Percentiles rank a stretch among this genome's conserved stretches.
Conservation (phyloP, 148 eudicot genomes). For the Chenopodium quinoa region DNA sequence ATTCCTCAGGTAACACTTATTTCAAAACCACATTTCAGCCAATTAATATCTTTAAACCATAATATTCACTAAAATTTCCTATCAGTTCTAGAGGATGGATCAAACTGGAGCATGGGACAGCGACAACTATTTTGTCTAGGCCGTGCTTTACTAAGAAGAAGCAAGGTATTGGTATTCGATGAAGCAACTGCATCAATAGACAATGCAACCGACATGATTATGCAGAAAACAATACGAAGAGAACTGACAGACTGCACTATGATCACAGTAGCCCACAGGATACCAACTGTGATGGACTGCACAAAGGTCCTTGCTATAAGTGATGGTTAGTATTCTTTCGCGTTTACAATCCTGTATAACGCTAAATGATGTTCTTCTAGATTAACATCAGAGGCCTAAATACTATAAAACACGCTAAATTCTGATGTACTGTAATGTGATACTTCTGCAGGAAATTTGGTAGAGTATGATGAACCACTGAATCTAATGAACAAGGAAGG, state of each 20-base stretch:
- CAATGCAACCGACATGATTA: conserved; percentile 21
- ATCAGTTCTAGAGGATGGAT: conserved; percentile 74
- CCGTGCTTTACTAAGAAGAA: conserved; percentile 68
- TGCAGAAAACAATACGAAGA: conserved; percentile 69
- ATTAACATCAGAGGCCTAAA: background rate
- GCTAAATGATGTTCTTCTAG: background rate
- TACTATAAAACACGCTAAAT: background rate
- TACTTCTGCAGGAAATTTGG: conserved; percentile 47
- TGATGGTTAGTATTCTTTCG: conserved; percentile 50
- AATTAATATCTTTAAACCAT: background rate
- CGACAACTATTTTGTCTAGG: conserved; percentile 77
- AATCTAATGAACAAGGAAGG: conserved; percentile 65
- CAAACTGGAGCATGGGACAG: conserved; percentile 95
- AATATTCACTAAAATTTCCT: background rate
- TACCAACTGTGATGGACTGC: conserved; percentile 91
- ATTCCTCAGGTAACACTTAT: conserved; percentile 52
- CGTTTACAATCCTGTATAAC: too few relatives aligned
- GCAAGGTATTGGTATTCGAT: conserved; percentile 74
- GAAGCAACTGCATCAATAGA: conserved; percentile 81
- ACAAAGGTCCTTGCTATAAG: conserved; percentile 83
- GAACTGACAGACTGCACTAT: conserved; percentile 79
- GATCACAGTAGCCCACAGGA: conserved; percentile 81
- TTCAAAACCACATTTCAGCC: background rate
- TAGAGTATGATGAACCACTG: conserved; percentile 80
- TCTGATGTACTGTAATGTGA: background rate